Base-by-base conservation (phyloP, 2,329 filamentous ascomycete species). In the Laburnicola sp. region DNA sequence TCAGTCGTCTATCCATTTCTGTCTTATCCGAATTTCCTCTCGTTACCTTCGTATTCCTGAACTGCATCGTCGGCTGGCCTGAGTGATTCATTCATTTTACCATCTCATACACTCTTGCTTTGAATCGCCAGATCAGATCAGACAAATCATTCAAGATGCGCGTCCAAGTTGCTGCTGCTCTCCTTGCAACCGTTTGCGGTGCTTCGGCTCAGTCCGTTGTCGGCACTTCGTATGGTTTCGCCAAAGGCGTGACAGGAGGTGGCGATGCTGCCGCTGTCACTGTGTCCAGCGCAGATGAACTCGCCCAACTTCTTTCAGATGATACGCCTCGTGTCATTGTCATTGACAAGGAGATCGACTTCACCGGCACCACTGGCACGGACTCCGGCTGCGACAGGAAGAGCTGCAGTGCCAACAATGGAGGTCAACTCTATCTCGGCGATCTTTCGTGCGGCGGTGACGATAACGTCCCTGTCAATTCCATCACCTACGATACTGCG, bases 401-500 rank as follows among this genome's bases (percentile, higher is more conserved):
- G 11, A 49, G 41, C 8, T 64, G 62, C 53, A 57, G 51, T 30
- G 52, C 47, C 9, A 30, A 39, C 30, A 48, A 45, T 5, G 60
- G 60, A 3, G 60, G 62, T 23, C 62, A 63, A 25, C 55, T 56
- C 40, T 64, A 64, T 31, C 51, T 64, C 21, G 60, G 62, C 6
- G 58, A 63, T 21, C 55, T 64, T 4, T 60, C 57, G 21, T 64
- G 62, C 30, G 57, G 51, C 27, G 45, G 44, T 9, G 47, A 44
- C n/a, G 53, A 57, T 22, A 60, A 56, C 23, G 54, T 59, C 5
- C 40, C 58, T 23, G 55, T 62, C n/a, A 64, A 56, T 53, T 63
- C 60, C 6, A 62, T 66, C 49, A 70, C 53, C 4, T 74, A 74
- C 54, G 70, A 73, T 54, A 62, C 65, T 34, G 71, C 69, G 27